Evolutionary conservation across 116 monocot species (phyloP).

Genomic region (Phalaenopsis hybrid): DNA sequence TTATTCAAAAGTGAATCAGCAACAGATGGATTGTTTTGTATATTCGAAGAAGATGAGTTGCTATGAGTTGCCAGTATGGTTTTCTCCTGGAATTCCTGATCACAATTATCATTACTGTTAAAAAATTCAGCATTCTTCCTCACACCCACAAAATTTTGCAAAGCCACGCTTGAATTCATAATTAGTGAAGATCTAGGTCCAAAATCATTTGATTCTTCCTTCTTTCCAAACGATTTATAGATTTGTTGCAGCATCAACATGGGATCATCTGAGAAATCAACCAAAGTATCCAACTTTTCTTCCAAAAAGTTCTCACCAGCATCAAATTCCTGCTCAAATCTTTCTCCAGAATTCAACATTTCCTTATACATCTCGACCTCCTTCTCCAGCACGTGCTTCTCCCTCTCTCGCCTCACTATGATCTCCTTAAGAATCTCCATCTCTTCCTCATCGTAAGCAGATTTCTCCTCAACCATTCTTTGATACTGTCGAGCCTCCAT

Average conservation of each 20-base stretch:
- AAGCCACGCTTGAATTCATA: not conserved
- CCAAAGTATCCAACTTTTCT: constrained; percentile 3
- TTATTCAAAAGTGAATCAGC: not conserved
- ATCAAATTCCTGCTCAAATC: not conserved
- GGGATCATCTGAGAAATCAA: constrained; percentile 24
- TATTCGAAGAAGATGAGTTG: not conserved
- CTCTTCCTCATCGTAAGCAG: constrained; percentile 78
- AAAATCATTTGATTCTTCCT: constrained; percentile 8
- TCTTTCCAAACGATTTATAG: constrained; percentile 23
- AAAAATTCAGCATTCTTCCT: not conserved
- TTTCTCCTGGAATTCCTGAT: constrained; percentile 29
- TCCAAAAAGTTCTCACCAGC: constrained; percentile 7
- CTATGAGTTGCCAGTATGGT: constrained; percentile 22
- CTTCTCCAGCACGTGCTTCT: constrained; percentile 54
- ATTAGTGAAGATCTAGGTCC: not conserved
- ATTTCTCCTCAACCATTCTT: constrained; percentile 75
- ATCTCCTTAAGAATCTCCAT: constrained; percentile 82
- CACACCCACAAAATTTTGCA: not conserved
- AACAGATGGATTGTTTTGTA: not conserved
- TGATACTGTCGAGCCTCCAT: constrained; percentile 79
- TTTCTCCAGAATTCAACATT: constrained; percentile 19
- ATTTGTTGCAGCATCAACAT: constrained; percentile 15
- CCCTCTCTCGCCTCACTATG: constrained; percentile 62
- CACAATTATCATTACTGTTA: constrained; percentile 9
- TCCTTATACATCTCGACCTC: constrained; percentile 53